Evolutionary conservation across 2,329 filamentous ascomycete species (phyloP), one percentile per base, ranked within the genome.

Genomic region (Aspergillus melleus): DNA sequence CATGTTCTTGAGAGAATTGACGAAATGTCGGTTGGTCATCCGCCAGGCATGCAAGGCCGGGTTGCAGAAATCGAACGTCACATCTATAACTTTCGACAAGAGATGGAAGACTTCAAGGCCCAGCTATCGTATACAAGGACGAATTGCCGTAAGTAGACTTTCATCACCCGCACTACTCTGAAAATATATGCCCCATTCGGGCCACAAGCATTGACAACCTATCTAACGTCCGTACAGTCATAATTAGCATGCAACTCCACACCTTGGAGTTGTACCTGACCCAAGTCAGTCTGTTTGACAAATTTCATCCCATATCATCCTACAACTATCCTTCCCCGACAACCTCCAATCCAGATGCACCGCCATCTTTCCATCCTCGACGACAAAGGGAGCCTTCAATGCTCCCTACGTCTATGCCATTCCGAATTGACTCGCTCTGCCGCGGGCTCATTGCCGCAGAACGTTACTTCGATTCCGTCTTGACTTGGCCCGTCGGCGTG

Each of bases 161-260:
- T 22, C 16, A 42, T 14, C 12, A 42, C n/a, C 39, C 39, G 5
- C 39, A 42, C 26, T 29, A 8, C 42, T 29, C 26, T 29, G 26
- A 29, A 1, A 9, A 29, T 6, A 29, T 29, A 9, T 29, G 26
- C 26, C 26, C 6, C 9, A 29, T 9, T 29, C 26, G 26, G 26
- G 8, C 26, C 26, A 29, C 26, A 29, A 29, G 8, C 26, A 9
- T 8, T 29, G 26, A 9, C 8, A 14, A 36, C 32, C 2, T 3
- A 42, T 8, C 24, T 46, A 9, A 49, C 53, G 36, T 22, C 32
- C 22, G 32, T 44, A 9, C 73, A 57, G 64, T 54, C 24, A 22
- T 76, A 4, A 67, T 79, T n/a, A 70, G 71, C 30, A 72, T 77
- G 63, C 75, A 78, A 52, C 77, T 75, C 39, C 71, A 76, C 57